Conservation (phyloP, 78 protist species). For the Polysphondylium violaceum region DNA sequence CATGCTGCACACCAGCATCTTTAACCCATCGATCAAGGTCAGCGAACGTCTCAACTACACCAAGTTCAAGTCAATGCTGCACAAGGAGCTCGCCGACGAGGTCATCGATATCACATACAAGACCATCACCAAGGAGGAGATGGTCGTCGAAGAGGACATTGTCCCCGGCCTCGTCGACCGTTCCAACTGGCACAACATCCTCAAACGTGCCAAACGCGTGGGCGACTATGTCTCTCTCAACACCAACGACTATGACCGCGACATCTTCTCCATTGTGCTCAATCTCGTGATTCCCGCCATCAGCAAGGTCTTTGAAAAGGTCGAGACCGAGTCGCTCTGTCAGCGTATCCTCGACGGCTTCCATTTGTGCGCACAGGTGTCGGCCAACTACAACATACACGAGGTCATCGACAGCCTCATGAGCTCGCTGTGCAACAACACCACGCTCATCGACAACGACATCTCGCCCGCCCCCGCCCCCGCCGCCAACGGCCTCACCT, state of each 20-base stretch:
- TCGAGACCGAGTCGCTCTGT: constrained; percentile 57
- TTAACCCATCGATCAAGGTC: constrained; percentile 1
- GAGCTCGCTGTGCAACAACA: constrained; percentile 64
- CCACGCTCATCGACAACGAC: constrained; percentile 58
- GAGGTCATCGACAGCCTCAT: constrained; percentile 78
- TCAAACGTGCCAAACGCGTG: constrained; percentile 23
- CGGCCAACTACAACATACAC: constrained; percentile 73
- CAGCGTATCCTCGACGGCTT: constrained; percentile 75
- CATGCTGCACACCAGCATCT: constrained; percentile 82
- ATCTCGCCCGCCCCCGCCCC: too few relatives aligned
- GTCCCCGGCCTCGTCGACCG: constrained; percentile 3
- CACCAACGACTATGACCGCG: constrained; percentile 50
- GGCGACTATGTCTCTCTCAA: constrained; percentile 4
- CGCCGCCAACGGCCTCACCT: too few relatives aligned
- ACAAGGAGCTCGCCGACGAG: neutral
- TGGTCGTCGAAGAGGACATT: constrained; percentile 43
- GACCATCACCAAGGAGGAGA: neutral
- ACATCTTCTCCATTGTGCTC: constrained; percentile 66
- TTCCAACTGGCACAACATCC: constrained; percentile 32
- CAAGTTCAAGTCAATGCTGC: constrained; percentile 20
- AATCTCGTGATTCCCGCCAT: constrained; percentile 72
- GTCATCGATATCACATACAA: constrained; percentile 17
- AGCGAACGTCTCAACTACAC: constrained; percentile 31
- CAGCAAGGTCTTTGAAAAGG: constrained; percentile 68
- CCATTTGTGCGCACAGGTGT: constrained; percentile 67